Evolutionary conservation across 768 basidiomycete genomes (phyloP).

Genomic region (Xanthoconium stramineum): DNA sequence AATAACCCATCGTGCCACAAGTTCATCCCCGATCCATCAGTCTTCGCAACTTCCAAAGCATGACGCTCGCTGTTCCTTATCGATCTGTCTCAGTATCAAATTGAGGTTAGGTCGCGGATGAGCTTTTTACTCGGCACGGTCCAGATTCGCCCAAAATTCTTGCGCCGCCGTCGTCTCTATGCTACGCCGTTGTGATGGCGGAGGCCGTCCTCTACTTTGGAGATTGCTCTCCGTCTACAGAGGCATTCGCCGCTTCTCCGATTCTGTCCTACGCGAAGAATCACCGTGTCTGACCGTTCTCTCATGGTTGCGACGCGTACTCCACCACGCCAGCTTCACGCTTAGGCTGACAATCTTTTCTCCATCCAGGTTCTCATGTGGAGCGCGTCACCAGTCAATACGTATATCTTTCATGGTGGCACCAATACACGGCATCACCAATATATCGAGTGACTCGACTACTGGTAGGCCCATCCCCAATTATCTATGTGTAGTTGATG

Average conservation of each 20-base stretch:
- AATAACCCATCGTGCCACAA: neutral
- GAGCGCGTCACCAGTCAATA: neutral
- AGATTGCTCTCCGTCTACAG: neutral
- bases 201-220: neutral
- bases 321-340: neutral
- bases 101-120: neutral
- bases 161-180: neutral
- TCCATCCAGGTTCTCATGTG: neutral
- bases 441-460: neutral
- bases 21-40: slow-evolving; percentile 4
- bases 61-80: neutral
- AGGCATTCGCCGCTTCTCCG: neutral
- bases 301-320: no score
- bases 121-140: neutral
- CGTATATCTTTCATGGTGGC: no score
- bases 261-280: neutral
- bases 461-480: neutral
- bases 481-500: neutral
- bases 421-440: neutral
- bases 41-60: neutral
- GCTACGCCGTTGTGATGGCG: neutral
- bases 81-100: neutral
- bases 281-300: neutral
- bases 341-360: no score
- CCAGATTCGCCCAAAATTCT: neutral